These are phyloP conservation scores for Lichtheimia hyalospora DNA, from an alignment of 371 early-diverging fungal genomes.

Conservation along the genomic window DNA sequence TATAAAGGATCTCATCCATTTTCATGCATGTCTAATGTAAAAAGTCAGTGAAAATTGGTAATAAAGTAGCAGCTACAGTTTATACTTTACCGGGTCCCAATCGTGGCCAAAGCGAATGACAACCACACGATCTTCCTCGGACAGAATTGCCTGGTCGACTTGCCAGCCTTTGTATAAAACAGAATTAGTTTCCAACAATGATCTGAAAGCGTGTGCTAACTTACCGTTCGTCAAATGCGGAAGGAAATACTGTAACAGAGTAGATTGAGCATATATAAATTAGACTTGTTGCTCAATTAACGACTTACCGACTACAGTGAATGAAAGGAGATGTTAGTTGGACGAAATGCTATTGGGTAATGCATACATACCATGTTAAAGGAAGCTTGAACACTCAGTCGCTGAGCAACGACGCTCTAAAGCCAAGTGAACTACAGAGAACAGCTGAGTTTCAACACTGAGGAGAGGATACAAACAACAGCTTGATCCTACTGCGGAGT, in stretches of 20 bases:
- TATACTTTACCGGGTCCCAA: slow-evolving; percentile 73
- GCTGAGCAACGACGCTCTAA: too few relatives aligned
- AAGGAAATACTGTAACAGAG: slow-evolving; percentile 60
- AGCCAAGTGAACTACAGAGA: too few relatives aligned
- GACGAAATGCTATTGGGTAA: too few relatives aligned
- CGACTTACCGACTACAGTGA: slow-evolving; percentile 8
- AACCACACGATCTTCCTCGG: slow-evolving; percentile 96
- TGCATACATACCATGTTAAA: too few relatives aligned
- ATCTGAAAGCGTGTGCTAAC: slow-evolving; percentile 2
- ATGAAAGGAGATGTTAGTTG: neutral
- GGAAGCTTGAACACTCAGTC: too few relatives aligned
- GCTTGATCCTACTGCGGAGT: too few relatives aligned
- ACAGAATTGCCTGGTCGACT: slow-evolving; percentile 98
- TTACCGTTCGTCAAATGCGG: slow-evolving; percentile 78
- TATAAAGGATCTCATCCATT: slow-evolving; percentile 95
- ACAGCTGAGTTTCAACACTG: too few relatives aligned
- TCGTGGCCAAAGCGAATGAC: slow-evolving; percentile 97
- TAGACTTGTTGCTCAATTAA: neutral
- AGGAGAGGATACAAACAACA: too few relatives aligned
- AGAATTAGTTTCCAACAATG: neutral
- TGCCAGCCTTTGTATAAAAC: slow-evolving; percentile 80
- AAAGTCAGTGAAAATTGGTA: neutral
- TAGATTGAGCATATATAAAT: neutral
- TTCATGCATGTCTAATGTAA: slow-evolving; percentile 80
- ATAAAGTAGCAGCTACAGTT: too few relatives aligned